Evolutionary conservation across 2,329 filamentous ascomycete species (phyloP).

Genomic region (Exophiala xenobiotica): DNA sequence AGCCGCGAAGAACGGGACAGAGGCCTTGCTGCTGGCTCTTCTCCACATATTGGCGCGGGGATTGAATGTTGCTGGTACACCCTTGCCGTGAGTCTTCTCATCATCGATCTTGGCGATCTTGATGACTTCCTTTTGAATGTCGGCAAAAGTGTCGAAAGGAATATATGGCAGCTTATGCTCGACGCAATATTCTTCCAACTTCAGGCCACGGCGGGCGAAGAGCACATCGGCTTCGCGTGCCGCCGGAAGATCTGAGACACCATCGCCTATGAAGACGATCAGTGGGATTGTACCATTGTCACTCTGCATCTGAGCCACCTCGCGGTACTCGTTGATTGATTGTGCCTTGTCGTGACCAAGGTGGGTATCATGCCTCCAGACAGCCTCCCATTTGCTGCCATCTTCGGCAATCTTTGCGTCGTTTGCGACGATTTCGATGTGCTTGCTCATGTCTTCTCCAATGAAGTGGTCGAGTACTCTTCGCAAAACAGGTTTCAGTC

Average conservation of each 20-base stretch:
- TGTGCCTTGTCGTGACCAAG: conserved; percentile 67
- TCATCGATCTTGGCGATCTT: conserved; percentile 60
- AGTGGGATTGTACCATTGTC: conserved; percentile 63
- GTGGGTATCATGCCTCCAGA: conserved; percentile 66
- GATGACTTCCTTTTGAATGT: conserved; percentile 62
- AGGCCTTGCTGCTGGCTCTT: conserved; percentile 58
- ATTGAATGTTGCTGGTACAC: conserved; percentile 63
- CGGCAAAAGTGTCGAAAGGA: conserved; percentile 65
- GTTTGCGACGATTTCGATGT: conserved; percentile 68
- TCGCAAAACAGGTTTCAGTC: conserved; percentile 63
- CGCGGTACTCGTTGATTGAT: conserved; percentile 62
- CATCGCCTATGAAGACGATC: conserved; percentile 69
- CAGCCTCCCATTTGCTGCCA: conserved; percentile 62
- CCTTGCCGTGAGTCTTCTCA: conserved; percentile 59
- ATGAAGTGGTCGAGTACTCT: conserved; percentile 64
- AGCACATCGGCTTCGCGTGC: conserved; percentile 67
- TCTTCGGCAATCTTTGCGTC: conserved; percentile 61
- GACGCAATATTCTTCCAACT: conserved; percentile 65
- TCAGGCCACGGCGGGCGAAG: conserved; percentile 64
- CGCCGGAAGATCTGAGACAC: conserved; percentile 65
- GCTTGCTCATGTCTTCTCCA: conserved; percentile 58
- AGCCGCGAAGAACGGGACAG: conserved; percentile 50
- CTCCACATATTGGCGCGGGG: conserved; percentile 69
- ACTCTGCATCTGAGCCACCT: conserved; percentile 52
- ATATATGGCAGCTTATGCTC: conserved; percentile 62